Evolutionary conservation across 805 yeast species (phyloP), one percentile per base, ranked within the genome.

Genomic region (Pichia membranifaciens): DNA sequence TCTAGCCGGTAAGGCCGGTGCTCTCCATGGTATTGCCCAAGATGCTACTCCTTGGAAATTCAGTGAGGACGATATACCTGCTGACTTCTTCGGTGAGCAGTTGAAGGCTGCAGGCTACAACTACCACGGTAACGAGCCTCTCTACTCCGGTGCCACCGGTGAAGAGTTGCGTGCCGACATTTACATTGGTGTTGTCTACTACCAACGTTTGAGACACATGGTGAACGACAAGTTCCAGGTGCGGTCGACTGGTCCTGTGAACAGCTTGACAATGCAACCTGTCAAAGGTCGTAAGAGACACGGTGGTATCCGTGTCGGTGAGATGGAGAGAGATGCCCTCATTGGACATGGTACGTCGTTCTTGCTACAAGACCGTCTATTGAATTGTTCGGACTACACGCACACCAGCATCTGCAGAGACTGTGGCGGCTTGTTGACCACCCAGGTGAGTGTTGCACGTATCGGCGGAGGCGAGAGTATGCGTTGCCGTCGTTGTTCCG

Each of bases 231-330:
- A 93, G 78, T 93, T 89, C 86, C 99, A 93, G 74, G 99, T 93
- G 44, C 85, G 99, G 72, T 87, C 97, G 5, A 93, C 99, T 16
- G 99, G 99, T 64, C 98, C 98, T 6, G 98, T 93, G 23, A 91
- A 91, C 69, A 80, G 93, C 33, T 77, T 93, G 65, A 93, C 98
- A 16, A 89, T 91, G 97, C 99, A 93, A 76, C 99, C 99, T 36
- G 99, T 93, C 48, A 93, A 93, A 73, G 99, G 99, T 61, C 84
- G 99, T 73, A 93, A 93, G 82, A 82, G 98, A 73, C 82, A 85
- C 55, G 99, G 99, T 71, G 99, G 99, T 84, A 93, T 93, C 58
- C 95, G 99, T 77, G 95, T 93, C 35, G 99, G 99, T 67, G 99
- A 93, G 69, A 93, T 93, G 99, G 99, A 93, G 72, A 86, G 99